Evolutionary conservation across 1,139 yeast species (phyloP), one percentile per base, ranked within the genome.

Genomic region (Scheffersomyces parashehatae): DNA sequence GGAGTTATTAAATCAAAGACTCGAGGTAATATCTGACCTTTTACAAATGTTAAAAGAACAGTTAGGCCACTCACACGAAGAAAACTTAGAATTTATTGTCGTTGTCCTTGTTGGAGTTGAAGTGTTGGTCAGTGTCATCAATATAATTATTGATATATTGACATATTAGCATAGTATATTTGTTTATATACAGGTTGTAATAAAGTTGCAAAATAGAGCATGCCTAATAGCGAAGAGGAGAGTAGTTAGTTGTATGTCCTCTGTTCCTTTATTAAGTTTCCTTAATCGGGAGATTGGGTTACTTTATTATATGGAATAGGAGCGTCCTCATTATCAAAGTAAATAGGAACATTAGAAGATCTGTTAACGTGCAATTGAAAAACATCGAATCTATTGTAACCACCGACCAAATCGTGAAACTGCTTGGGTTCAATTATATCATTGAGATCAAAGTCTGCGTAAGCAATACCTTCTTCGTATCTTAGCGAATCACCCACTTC

Each of bases 21-120:
- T 93, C 36, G 98, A 93, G 59, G 98, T 93, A 13, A 89, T 93
- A 44, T 84, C 95, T 4, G 99, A 93, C 65, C 75, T 93, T 55
- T 70, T 93, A 50, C 97, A 89, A 62, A 91, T 93, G 98, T 77
- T 93, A 56, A 93, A 93, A 63, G 99, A 93, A 60, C 99, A 93
- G 65, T 75, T 93, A 57, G 97, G 97, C 1, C 97, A 91, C 63
- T 85, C 88, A 0, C 95, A 85, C 54, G 79, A 91, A 62, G 98
- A 93, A 65, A 90, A 90, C 54, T 75, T 93, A 51, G 99, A 93
- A 63, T 85, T 89, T 55, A 87, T 93, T 39, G 97, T 93, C 30
- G 91, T 93, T 47, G 83, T 91, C n/a, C 71, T 93, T 44, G 95
- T 93, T 49, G 96, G 93, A 1, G 95, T 89, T 5, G 96, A 91